Conservation (phyloP, 75 land plant species). For the Pseudotsuga menziesii region DNA sequence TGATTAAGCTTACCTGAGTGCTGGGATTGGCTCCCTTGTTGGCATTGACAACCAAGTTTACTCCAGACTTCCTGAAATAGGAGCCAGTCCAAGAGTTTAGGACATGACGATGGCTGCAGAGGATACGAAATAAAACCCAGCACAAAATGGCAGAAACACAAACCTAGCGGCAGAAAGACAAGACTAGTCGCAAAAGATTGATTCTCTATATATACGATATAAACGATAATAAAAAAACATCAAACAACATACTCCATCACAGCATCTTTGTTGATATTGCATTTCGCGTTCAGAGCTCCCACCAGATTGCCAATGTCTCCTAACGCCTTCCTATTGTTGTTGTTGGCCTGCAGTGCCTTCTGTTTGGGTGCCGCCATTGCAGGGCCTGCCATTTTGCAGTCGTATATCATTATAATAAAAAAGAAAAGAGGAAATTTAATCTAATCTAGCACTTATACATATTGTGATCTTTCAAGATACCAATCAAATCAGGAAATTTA, state of each 20-base stretch:
- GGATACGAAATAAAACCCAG: not conserved
- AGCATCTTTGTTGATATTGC: slow-evolving; percentile 32
- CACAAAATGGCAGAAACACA: not conserved
- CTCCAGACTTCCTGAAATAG: slow-evolving; percentile 44
- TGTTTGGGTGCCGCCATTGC: slow-evolving; percentile 14
- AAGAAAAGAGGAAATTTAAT: not conserved
- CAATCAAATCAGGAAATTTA: not conserved
- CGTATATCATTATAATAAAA: not conserved
- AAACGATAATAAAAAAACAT: not conserved
- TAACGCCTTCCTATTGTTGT: slow-evolving; percentile 56
- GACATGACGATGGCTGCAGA: not conserved
- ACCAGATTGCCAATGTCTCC: slow-evolving; percentile 82
- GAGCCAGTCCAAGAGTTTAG: not conserved
- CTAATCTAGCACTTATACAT: too few species aligned
- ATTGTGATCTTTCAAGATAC: too few species aligned
- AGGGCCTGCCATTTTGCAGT: not conserved
- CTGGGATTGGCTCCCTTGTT: not conserved
- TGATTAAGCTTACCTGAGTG: slow-evolving; percentile 3
- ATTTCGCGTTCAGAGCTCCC: slow-evolving; percentile 23
- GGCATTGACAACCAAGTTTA: slow-evolving; percentile 47
- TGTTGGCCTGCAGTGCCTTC: slow-evolving; percentile 16
- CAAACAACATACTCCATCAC: not conserved
- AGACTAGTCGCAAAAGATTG: too few species aligned
- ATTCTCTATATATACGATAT: too few species aligned
- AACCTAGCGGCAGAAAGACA: not conserved